These are phyloP conservation scores for Phlyctochytrium planicorne DNA, from an alignment of 192 early-diverging fungal genomes.

Conservation along the genomic window DNA sequence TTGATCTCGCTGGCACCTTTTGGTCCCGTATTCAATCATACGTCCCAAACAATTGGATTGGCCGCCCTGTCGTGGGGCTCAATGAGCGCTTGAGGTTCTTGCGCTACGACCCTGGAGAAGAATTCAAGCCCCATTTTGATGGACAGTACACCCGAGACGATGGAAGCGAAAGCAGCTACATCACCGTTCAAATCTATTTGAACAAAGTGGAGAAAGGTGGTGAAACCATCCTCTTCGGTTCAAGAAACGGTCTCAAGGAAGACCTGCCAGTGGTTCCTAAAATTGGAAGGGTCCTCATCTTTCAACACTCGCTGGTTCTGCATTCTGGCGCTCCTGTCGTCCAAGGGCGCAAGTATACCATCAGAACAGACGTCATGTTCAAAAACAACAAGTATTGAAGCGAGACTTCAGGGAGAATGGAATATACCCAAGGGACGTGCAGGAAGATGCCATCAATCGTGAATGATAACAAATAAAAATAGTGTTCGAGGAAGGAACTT, in stretches of 20 bases:
- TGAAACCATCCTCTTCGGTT: constrained; percentile 25
- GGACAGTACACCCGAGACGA: constrained; percentile 17
- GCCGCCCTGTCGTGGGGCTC: constrained; percentile 2
- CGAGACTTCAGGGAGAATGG: too few relatives aligned
- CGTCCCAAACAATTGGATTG: constrained; percentile 8
- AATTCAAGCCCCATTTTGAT: constrained; percentile 31
- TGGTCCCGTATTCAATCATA: neutral
- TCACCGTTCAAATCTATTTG: constrained; percentile 36
- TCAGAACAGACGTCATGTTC: constrained; percentile 23
- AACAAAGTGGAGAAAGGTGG: constrained; percentile 28
- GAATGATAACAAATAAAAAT: too few relatives aligned
- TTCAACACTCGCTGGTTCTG: constrained; percentile 23
- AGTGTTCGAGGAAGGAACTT: too few relatives aligned
- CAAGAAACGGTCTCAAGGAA: too few relatives aligned
- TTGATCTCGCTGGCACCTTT: constrained; percentile 9
- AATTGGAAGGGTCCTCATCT: constrained; percentile 23
- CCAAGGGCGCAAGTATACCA: constrained; percentile 9
- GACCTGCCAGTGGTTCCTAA: neutral
- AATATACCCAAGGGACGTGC: too few relatives aligned
- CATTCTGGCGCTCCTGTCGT: constrained; percentile 24
- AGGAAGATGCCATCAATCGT: too few relatives aligned
- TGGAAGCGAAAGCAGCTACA: constrained; percentile 8
- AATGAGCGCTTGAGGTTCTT: constrained; percentile 38
- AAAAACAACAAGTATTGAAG: too few relatives aligned
- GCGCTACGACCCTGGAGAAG: constrained; percentile 22